A percentile compares a stretch with the other conserved stretches of the same genome.
These are phyloP conservation scores for Cutaneotrichosporon sp. DNA, from an alignment of 1,284 basidiomycete genomes.

Conservation along the genomic window DNA sequence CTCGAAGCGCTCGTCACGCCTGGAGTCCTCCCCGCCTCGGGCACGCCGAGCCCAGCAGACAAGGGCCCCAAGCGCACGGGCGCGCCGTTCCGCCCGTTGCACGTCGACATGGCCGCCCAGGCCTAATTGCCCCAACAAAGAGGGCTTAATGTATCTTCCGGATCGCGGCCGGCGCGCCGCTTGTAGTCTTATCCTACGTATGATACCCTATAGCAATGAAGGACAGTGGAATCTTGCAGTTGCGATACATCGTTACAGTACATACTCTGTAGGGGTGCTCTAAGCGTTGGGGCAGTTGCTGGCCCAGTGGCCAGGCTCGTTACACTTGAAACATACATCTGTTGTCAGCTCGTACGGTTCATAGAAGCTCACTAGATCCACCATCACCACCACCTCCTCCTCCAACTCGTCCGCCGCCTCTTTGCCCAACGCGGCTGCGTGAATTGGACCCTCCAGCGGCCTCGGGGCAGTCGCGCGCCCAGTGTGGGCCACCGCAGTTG, in stretches of 20 bases:
- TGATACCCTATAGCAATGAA: constrained; percentile 1
- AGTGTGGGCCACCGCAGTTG: constrained; percentile 53
- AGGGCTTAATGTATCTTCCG: constrained; percentile 2
- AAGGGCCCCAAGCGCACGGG: not conserved
- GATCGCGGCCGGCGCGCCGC: constrained; percentile 1
- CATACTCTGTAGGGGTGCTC: not conserved
- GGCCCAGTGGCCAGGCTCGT: constrained; percentile 54
- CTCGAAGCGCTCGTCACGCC: constrained; percentile 11
- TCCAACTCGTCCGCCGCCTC: constrained; percentile 10
- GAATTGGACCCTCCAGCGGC: not conserved
- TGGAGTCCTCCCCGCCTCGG: not conserved
- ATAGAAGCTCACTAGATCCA: not conserved
- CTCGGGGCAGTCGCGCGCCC: constrained; percentile 50
- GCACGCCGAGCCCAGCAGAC: not conserved
- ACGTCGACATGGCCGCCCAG: constrained; percentile 6
- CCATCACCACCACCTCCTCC: constrained; percentile 16
- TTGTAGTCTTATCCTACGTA: constrained; percentile 5
- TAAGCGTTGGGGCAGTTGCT: constrained; percentile 41
- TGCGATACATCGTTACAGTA: constrained; percentile 3
- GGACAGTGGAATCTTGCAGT: not conserved
- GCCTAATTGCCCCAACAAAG: not conserved
- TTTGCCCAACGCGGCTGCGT: not conserved
- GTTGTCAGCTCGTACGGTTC: constrained; percentile 5
- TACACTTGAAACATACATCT: constrained; percentile 47
- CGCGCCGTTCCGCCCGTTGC: constrained; percentile 9